Conservation (phyloP, 2,329 filamentous ascomycete species). For the Trichoderma hamatum region DNA sequence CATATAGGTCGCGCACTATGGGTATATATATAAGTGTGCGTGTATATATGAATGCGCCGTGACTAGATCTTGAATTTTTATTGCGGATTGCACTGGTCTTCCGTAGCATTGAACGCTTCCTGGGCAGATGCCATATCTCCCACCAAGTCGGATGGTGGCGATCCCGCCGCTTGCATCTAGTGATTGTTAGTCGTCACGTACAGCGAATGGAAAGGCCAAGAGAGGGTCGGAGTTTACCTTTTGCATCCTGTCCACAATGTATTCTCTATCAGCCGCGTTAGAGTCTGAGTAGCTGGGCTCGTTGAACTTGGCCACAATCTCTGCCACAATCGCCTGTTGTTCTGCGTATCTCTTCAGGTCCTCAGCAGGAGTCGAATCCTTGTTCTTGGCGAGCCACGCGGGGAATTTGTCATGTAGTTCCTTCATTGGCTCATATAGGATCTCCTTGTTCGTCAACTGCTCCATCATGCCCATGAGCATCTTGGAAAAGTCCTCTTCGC, state of each 20-base stretch:
- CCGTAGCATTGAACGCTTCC: constrained; percentile 64
- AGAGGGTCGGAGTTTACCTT: constrained; percentile 62
- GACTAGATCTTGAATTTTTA: constrained; percentile 45
- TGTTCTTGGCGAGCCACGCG: constrained; percentile 81
- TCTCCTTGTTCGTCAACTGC: constrained; percentile 96
- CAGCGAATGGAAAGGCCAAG: not conserved
- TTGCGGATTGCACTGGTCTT: constrained; percentile 66
- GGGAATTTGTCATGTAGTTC: constrained; percentile 93
- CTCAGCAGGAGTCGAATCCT: constrained; percentile 63
- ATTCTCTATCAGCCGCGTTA: constrained; percentile 80
- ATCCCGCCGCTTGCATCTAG: constrained; percentile 95
- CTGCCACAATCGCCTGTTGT: constrained; percentile 76
- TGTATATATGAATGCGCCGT: constrained; percentile 29
- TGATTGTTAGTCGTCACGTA: constrained; percentile 1
- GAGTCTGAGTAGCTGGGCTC: constrained; percentile 78
- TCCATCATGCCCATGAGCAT: constrained; percentile 99
- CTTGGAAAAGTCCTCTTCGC: constrained; percentile 87
- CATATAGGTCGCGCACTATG: constrained; percentile 27
- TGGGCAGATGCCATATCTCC: constrained; percentile 86
- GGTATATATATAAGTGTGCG: constrained; percentile 34
- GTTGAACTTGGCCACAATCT: constrained; percentile 91
- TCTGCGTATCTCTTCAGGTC: constrained; percentile 80
- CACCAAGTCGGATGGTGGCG: constrained; percentile 86
- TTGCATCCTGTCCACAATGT: constrained; percentile 97
- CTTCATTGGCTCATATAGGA: constrained; percentile 98